These are phyloP conservation scores for Paramecium primaurelia DNA, from an alignment of 73 alveolate genomes.

Conservation along the genomic window DNA sequence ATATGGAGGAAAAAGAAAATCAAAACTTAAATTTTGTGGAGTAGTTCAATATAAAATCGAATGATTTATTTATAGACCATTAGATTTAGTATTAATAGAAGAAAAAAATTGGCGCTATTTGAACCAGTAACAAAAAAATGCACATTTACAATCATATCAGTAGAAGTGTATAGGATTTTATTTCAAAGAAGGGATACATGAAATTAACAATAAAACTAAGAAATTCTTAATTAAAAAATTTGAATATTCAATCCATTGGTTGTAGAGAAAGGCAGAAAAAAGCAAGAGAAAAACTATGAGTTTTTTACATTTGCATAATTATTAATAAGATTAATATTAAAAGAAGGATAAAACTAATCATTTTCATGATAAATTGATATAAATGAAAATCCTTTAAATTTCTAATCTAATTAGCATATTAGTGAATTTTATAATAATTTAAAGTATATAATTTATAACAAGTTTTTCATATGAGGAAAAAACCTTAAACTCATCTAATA, in stretches of 20 bases:
- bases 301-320: too few species aligned
- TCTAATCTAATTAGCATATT: too few species aligned
- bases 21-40: slow-evolving; percentile 28
- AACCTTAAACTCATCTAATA: not conserved
- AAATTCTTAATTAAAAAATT: not conserved
- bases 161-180: not conserved
- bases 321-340: too few species aligned
- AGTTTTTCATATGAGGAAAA: not conserved
- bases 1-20: slow-evolving; percentile 13
- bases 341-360: too few species aligned
- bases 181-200: not conserved
- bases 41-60: slow-evolving; percentile 31
- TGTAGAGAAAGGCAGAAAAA: not conserved
- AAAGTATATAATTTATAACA: not conserved
- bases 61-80: slow-evolving; percentile 57
- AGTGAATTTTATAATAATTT: too few species aligned
- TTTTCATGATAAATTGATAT: too few species aligned
- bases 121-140: slow-evolving; percentile 44
- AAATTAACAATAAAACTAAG: not conserved
- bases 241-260: not conserved
- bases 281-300: too few species aligned
- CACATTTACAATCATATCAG: not conserved
- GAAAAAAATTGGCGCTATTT: slow-evolving; percentile 45
- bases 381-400: too few species aligned
- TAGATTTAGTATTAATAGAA: slow-evolving; percentile 29